These are phyloP conservation scores for Colletotrichum caudatum DNA, from an alignment of 2,329 filamentous ascomycete species.

Conservation along the genomic window DNA sequence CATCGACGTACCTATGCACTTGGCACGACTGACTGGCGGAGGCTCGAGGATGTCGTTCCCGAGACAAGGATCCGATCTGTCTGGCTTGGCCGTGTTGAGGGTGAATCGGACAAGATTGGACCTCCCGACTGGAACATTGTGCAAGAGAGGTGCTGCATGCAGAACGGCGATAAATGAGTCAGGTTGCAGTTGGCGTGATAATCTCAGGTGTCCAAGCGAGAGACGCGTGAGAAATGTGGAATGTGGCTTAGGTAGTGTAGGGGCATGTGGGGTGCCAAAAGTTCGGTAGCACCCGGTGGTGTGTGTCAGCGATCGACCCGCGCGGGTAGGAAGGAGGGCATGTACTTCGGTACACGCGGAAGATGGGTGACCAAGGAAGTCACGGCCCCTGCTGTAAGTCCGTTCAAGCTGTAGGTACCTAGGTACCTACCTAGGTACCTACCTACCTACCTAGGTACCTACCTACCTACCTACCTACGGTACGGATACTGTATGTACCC, in stretches of 20 bases:
- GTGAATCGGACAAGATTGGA: slow-evolving; percentile 4
- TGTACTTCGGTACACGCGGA: neutral
- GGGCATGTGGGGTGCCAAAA: neutral
- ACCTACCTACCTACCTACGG: too few relatives aligned
- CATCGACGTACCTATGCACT: slow-evolving; percentile 20
- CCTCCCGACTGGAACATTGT: slow-evolving; percentile 10
- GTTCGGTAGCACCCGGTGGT: neutral
- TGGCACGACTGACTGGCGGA: slow-evolving; percentile 18
- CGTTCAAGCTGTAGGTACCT: too few relatives aligned
- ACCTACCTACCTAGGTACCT: too few relatives aligned
- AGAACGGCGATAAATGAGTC: slow-evolving; percentile 6
- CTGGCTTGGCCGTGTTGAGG: neutral
- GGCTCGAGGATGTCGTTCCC: slow-evolving; percentile 36
- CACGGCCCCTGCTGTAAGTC: too few relatives aligned
- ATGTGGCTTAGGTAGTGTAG: too few relatives aligned
- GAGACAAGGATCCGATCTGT: slow-evolving; percentile 27
- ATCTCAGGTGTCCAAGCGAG: neutral
- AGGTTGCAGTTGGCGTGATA: slow-evolving; percentile 10
- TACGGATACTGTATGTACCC: too few relatives aligned
- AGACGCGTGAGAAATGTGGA: slow-evolving; percentile 14
- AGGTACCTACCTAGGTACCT: too few relatives aligned
- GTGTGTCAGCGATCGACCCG: neutral
- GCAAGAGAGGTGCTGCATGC: slow-evolving; percentile 21
- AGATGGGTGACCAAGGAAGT: too few relatives aligned
- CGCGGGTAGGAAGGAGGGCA: too few relatives aligned